Evolutionary conservation across 1,284 basidiomycete genomes (phyloP).

Genomic region (Irpex rosettiformis): DNA sequence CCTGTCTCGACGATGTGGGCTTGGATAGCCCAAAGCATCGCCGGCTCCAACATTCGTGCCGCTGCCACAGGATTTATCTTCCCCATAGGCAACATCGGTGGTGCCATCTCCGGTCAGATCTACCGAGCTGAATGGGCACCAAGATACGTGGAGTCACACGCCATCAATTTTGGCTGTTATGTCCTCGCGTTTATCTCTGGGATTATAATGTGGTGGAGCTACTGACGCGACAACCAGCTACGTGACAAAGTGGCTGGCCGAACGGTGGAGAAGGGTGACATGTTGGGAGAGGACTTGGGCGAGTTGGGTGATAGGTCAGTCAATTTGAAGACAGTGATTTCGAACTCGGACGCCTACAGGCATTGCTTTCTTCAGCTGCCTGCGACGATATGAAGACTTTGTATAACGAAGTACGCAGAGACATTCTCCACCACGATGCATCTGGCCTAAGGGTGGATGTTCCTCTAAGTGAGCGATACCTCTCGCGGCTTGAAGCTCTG

Average conservation of each 20-base stretch:
- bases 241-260: constrained; percentile 20
- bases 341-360: background rate
- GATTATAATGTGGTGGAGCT: constrained; percentile 26
- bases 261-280: constrained; percentile 11
- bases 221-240: constrained; percentile 23
- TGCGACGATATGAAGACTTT: background rate
- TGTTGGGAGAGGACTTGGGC: constrained; percentile 28
- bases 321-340: too few species aligned
- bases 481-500: background rate
- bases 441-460: background rate
- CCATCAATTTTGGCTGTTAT: constrained; percentile 29
- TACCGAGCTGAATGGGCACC: constrained; percentile 31
- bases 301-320: constrained; percentile 30
- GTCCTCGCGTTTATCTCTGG: constrained; percentile 25
- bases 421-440: background rate
- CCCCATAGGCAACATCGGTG: constrained; percentile 30
- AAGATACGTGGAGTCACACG: constrained; percentile 30
- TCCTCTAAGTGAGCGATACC: background rate
- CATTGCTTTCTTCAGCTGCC: background rate
- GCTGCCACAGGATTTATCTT: constrained; percentile 28
- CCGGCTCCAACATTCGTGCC: constrained; percentile 29
- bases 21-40: constrained; percentile 28
- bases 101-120: constrained; percentile 28
- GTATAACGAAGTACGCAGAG: background rate
- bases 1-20: constrained; percentile 30